Percentiles rank a stretch among this genome's conserved stretches.
Evolutionary conservation across 345 rosid genomes (phyloP).

Genomic region (Cardamine occulta): DNA sequence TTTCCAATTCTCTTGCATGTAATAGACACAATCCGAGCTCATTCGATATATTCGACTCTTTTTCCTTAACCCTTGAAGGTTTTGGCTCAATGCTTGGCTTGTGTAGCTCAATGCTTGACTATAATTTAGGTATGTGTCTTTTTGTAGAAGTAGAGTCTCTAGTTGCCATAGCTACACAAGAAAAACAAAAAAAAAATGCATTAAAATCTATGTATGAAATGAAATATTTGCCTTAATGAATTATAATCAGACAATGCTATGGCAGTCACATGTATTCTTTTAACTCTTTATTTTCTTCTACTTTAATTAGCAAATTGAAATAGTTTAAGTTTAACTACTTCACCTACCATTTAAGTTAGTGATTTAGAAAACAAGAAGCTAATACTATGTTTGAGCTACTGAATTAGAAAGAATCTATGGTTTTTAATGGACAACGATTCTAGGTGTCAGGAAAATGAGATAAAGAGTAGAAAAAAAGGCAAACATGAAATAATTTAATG

Average conservation of each 20-base stretch:
- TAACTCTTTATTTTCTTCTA: not conserved
- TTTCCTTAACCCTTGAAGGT: slow-evolving; percentile 81
- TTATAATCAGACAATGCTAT: slow-evolving; percentile 3
- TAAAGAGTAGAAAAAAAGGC: slow-evolving; percentile 11
- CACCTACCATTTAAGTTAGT: slow-evolving; percentile 31
- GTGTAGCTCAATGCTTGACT: slow-evolving; percentile 98
- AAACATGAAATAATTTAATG: slow-evolving; percentile 12
- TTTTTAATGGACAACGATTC: not conserved
- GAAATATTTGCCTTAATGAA: slow-evolving; percentile 9
- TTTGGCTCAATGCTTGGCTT: slow-evolving; percentile 97
- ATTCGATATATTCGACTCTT: slow-evolving; percentile 59
- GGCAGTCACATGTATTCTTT: not conserved
- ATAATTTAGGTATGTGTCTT: slow-evolving; percentile 92
- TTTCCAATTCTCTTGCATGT: slow-evolving; percentile 86
- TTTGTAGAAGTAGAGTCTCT: slow-evolving; percentile 93
- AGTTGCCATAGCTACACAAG: slow-evolving; percentile 92
- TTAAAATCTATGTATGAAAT: not conserved
- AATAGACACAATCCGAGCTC: slow-evolving; percentile 59
- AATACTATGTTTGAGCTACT: slow-evolving; percentile 24
- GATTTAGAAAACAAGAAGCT: slow-evolving; percentile 4
- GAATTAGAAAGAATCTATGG: slow-evolving; percentile 20
- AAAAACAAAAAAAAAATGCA: not conserved
- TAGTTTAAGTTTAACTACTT: slow-evolving; percentile 30
- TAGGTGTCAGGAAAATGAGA: slow-evolving; percentile 35
- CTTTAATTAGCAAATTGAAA: not conserved